phyloP scores from a whole-genome alignment of 1,284 basidiomycete genomes.

The Cryptococcus sp. region DNA sequence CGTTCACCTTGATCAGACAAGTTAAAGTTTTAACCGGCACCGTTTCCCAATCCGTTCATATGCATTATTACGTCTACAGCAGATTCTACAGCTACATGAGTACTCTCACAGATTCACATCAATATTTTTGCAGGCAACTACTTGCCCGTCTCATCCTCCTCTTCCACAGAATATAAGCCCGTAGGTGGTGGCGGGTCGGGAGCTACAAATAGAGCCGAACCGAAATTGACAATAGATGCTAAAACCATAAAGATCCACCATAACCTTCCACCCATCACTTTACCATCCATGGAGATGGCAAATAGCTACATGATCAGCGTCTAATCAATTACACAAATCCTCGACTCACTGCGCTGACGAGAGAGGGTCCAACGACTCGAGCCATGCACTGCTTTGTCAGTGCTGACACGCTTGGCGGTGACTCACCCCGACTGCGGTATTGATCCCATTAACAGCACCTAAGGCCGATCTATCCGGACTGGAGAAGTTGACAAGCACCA shows the following conservation, averaged over 20 bases:
- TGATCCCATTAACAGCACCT: conserved; percentile 43
- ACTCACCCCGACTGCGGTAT: conserved; percentile 36
- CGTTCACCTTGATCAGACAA: too few relatives aligned
- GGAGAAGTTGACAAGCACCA: conserved; percentile 40
- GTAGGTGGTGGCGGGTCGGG: conserved; percentile 4
- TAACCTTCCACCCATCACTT: conserved; percentile 34
- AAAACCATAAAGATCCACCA: conserved; percentile 45
- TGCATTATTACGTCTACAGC: too few relatives aligned
- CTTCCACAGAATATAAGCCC: conserved; percentile 1
- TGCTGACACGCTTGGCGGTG: neutral
- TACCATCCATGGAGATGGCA: conserved; percentile 40
- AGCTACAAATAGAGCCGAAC: conserved; percentile 16
- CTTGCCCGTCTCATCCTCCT: conserved; percentile 5
- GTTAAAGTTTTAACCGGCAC: too few relatives aligned
- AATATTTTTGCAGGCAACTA: neutral
- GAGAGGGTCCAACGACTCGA: conserved; percentile 38
- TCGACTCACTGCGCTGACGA: conserved; percentile 30
- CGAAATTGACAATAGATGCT: conserved; percentile 23
- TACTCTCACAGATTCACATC: too few relatives aligned
- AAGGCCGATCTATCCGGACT: conserved; percentile 37
- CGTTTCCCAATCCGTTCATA: too few relatives aligned
- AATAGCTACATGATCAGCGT: conserved; percentile 22
- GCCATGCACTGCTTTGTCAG: conserved; percentile 26
- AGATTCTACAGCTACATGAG: too few relatives aligned
- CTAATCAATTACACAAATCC: neutral